These are phyloP conservation scores for Cyclocybe cylindracea DNA, from an alignment of 768 basidiomycete species.

Conservation along the genomic window DNA sequence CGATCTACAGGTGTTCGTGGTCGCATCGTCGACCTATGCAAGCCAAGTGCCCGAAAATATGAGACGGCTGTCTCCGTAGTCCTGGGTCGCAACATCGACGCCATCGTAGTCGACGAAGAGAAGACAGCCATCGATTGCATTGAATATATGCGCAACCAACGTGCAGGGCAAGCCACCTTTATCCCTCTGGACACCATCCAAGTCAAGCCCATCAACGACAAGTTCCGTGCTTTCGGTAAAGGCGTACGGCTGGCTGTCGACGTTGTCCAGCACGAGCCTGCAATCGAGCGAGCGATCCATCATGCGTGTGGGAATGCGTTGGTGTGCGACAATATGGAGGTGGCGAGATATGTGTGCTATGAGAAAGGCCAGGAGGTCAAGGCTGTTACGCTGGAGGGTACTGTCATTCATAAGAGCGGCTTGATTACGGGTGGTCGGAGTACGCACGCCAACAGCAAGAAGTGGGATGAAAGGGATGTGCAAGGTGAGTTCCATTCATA, in stretches of 20 bases:
- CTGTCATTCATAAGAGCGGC: constrained; percentile 96
- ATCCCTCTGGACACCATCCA: constrained; percentile 98
- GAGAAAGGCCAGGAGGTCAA: constrained; percentile 97
- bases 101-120: constrained; percentile 95
- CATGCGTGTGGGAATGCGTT: constrained; percentile 95
- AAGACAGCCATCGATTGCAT: constrained; percentile 98
- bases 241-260: constrained; percentile 86
- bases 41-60: constrained; percentile 91
- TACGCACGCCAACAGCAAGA: constrained; percentile 71
- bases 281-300: constrained; percentile 92
- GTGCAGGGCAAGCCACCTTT: constrained; percentile 95
- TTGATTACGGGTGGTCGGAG: constrained; percentile 95
- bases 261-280: constrained; percentile 79
- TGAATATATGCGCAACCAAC: constrained; percentile 96
- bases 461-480: constrained; percentile 95
- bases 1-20: constrained; percentile 76
- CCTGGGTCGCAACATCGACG: constrained; percentile 92
- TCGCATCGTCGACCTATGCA: constrained; percentile 90
- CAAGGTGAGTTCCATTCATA: constrained; percentile 55
- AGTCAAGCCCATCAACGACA: constrained; percentile 91
- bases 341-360: constrained; percentile 88
- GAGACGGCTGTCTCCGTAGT: constrained; percentile 90
- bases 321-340: constrained; percentile 94
- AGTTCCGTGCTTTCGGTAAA: constrained; percentile 89
- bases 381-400: constrained; percentile 96